phyloP scores from a whole-genome alignment of 1,284 basidiomycete species.

The Leccinum pachyderme region DNA sequence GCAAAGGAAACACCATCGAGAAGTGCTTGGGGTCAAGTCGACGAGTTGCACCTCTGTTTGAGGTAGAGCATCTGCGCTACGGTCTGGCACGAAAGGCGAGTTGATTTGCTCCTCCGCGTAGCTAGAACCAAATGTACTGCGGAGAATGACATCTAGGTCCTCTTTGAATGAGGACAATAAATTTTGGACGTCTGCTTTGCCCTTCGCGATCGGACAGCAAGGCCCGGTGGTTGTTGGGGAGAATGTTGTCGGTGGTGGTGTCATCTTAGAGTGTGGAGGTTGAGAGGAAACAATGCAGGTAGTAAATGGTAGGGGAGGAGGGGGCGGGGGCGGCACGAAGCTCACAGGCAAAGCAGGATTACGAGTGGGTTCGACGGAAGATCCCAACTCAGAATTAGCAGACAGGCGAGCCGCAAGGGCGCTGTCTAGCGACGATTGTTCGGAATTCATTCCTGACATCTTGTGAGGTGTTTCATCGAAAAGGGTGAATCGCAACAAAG shows the following conservation, averaged over 20 bases:
- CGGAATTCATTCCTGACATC: constrained; percentile 22
- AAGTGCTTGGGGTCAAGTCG: background rate
- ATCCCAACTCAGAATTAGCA: background rate
- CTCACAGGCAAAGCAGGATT: background rate
- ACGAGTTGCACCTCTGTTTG: background rate
- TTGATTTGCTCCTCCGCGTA: constrained; percentile 4
- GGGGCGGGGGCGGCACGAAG: constrained; percentile 6
- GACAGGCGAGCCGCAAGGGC: background rate
- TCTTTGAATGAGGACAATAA: constrained; percentile 60
- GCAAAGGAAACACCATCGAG: constrained; percentile 42
- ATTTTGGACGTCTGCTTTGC: constrained; percentile 51
- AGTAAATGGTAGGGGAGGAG: background rate
- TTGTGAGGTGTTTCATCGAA: constrained; percentile 49
- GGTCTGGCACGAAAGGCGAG: background rate
- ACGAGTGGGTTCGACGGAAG: constrained; percentile 5
- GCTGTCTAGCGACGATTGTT: constrained; percentile 7
- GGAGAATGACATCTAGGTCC: constrained; percentile 54
- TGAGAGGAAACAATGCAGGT: background rate
- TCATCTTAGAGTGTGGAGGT: background rate
- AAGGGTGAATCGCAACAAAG: constrained; percentile 61
- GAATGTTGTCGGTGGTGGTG: constrained; percentile 39
- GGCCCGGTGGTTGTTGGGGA: constrained; percentile 29
- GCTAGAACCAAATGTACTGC: constrained; percentile 43
- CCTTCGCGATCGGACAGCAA: constrained; percentile 53
- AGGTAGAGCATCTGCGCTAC: background rate